A percentile compares a stretch with the other conserved stretches of the same genome.
Evolutionary conservation across 2,329 filamentous ascomycete genomes (phyloP).

Genomic region (Sporothrix brunneoviolacea): DNA sequence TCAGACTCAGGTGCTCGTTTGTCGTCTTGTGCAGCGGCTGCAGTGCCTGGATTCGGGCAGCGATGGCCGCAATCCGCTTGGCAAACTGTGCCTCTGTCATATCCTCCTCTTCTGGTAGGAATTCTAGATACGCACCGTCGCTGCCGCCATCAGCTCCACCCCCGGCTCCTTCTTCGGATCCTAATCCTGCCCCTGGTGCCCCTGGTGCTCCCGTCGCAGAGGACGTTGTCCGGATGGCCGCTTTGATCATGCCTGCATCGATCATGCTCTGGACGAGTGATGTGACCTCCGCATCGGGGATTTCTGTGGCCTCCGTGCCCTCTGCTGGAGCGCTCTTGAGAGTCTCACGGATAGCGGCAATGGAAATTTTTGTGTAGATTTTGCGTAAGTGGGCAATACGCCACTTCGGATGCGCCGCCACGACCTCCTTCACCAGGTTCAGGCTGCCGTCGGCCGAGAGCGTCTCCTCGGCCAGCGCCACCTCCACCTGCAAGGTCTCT

Average conservation of each 20-base stretch:
- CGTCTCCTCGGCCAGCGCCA: constrained; percentile 50
- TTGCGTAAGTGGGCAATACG: constrained; percentile 66
- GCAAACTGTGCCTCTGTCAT: constrained; percentile 47
- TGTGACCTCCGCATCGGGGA: constrained; percentile 36
- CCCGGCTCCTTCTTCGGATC: constrained; percentile 15
- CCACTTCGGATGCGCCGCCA: constrained; percentile 66
- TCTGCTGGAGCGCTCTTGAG: constrained; percentile 41
- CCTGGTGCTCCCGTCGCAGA: neutral
- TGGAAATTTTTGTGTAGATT: constrained; percentile 58
- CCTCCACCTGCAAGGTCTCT: constrained; percentile 55
- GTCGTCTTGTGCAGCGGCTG: constrained; percentile 43
- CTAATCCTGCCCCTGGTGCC: neutral
- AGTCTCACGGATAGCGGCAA: constrained; percentile 43
- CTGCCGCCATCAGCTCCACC: too few relatives aligned
- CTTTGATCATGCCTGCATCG: constrained; percentile 44
- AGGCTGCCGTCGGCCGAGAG: constrained; percentile 63
- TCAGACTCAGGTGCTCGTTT: constrained; percentile 47
- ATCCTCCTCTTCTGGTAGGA: constrained; percentile 35
- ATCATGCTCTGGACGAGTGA: constrained; percentile 50
- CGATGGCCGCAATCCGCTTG: constrained; percentile 36
- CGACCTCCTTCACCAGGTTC: constrained; percentile 62
- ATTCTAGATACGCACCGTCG: constrained; percentile 44
- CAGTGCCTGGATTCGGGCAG: constrained; percentile 38
- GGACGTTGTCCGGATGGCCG: constrained; percentile 37
- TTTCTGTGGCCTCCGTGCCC: constrained; percentile 23